A percentile compares a stretch with the other conserved stretches of the same genome.
Evolutionary conservation across 805 yeast genomes (phyloP).

Genomic region (Ogataea haglerorum): DNA sequence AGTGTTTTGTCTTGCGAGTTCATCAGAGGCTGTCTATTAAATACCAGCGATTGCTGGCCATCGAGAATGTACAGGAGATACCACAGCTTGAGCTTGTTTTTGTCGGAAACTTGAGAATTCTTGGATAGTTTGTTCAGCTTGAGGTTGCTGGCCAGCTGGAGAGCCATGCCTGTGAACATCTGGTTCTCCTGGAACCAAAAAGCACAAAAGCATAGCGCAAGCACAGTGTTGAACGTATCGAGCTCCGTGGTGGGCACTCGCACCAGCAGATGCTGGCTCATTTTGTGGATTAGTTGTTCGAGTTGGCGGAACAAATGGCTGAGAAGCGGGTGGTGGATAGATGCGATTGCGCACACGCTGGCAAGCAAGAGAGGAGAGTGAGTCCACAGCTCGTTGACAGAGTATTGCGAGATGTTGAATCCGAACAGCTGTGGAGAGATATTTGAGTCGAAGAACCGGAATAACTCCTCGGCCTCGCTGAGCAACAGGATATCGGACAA

Average conservation of each 20-base stretch:
- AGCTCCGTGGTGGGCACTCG: slow-evolving; percentile 39
- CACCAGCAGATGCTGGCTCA: slow-evolving; percentile 31
- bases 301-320: slow-evolving; percentile 25
- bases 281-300: slow-evolving; percentile 28
- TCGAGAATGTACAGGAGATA: slow-evolving; percentile 61
- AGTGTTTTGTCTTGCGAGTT: slow-evolving; percentile 43
- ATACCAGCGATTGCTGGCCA: slow-evolving; percentile 64
- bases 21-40: slow-evolving; percentile 56
- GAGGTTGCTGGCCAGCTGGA: slow-evolving; percentile 59
- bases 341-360: slow-evolving; percentile 59
- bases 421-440: slow-evolving; percentile 67
- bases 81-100: slow-evolving; percentile 58
- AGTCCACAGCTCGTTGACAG: slow-evolving; percentile 49
- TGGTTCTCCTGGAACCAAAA: slow-evolving; percentile 67
- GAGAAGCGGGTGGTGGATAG: slow-evolving; percentile 51
- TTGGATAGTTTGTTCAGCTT: slow-evolving; percentile 35
- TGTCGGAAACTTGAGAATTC: slow-evolving; percentile 28
- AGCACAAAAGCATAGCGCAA: slow-evolving; percentile 62
- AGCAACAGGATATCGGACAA: slow-evolving; percentile 21
- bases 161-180: slow-evolving; percentile 62
- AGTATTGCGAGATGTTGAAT: slow-evolving; percentile 50
- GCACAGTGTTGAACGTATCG: slow-evolving; percentile 57
- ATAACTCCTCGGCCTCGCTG: slow-evolving; percentile 43
- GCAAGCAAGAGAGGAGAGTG: slow-evolving; percentile 56
- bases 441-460: slow-evolving; percentile 48